phyloP scores from a whole-genome alignment of 2,329 filamentous ascomycete species.

The Monilinia fructigena region DNA sequence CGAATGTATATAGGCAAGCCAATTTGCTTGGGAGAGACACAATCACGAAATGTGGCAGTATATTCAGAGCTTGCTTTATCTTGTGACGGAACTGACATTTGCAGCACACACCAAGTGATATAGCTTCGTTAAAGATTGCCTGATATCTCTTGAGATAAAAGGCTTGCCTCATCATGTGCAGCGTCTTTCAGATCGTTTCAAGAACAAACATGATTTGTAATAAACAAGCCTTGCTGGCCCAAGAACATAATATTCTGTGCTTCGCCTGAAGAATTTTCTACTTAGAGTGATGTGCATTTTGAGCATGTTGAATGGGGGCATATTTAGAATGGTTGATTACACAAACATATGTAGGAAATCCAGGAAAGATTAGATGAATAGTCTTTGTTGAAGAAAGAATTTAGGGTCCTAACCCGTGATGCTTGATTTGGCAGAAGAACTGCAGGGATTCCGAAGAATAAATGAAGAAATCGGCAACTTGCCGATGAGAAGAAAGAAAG shows the following conservation, averaged over 20 bases:
- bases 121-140: background rate
- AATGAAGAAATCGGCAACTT: constrained; percentile 15
- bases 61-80: background rate
- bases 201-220: background rate
- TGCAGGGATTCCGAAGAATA: background rate
- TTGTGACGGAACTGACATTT: background rate
- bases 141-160: background rate
- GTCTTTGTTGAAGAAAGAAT: background rate
- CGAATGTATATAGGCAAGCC: no score
- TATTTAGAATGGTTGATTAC: constrained; percentile 1
- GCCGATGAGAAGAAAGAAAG: constrained; percentile 1
- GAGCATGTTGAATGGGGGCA: background rate
- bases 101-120: background rate
- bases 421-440: background rate
- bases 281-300: background rate
- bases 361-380: background rate
- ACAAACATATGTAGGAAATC: background rate
- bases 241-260: background rate
- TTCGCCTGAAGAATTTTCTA: background rate
- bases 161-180: background rate
- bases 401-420: background rate
- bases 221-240: background rate
- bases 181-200: background rate
- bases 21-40: background rate
- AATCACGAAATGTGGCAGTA: background rate